phyloP scores from a whole-genome alignment of 116 monocot genomes.

The Trichopus zeylanicus region DNA sequence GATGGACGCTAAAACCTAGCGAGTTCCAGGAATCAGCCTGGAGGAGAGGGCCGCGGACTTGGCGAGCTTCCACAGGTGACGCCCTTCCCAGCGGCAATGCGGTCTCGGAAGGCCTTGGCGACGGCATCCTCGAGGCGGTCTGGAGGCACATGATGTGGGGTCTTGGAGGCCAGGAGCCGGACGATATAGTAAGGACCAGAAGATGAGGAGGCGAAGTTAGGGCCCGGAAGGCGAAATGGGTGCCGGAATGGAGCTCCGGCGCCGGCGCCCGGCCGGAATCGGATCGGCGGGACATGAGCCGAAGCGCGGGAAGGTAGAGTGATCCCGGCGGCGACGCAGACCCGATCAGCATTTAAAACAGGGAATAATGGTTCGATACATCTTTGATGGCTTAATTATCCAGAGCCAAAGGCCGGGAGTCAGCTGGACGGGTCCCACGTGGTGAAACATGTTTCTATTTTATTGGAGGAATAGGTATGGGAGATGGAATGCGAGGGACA shows the following conservation, averaged over 20 bases:
- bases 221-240: background rate
- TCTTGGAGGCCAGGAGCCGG: slow-evolving; percentile 13
- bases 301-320: background rate
- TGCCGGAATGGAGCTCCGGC: background rate
- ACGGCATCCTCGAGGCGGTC: slow-evolving; percentile 26
- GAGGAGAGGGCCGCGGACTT: slow-evolving; percentile 42
- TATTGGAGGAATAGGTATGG: no score
- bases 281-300: background rate
- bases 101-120: slow-evolving; percentile 35
- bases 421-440: no score
- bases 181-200: background rate
- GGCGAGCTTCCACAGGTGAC: slow-evolving; percentile 67
- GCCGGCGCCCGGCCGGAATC: background rate
- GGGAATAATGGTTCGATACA: background rate
- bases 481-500: no score
- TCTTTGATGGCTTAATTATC: background rate
- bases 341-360: background rate
- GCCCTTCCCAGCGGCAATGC: slow-evolving; percentile 26
- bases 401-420: no score
- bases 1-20: slow-evolving; percentile 62
- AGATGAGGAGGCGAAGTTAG: background rate
- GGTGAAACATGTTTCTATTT: no score
- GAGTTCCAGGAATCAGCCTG: slow-evolving; percentile 60
- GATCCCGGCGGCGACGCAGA: background rate
- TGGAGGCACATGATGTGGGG: slow-evolving; percentile 3